A percentile compares a stretch with the other conserved stretches of the same genome.
These are phyloP conservation scores for Coriaria nepalensis DNA, from an alignment of 306 rosid genomes.

Conservation along the genomic window DNA sequence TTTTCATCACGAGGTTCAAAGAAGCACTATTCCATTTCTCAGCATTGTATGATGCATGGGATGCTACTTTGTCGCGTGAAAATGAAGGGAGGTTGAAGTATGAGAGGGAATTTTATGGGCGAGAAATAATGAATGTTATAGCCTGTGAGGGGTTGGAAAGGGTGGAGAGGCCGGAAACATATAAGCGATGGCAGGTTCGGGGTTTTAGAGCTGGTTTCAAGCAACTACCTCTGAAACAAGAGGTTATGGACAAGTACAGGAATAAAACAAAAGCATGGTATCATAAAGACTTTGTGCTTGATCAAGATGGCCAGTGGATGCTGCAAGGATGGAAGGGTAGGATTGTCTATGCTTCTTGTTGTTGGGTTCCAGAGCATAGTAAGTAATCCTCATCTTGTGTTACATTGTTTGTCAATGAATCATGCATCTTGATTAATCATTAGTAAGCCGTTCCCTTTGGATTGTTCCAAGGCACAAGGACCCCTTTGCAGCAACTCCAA, in stretches of 20 bases:
- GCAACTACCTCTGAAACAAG: slow-evolving; percentile 28
- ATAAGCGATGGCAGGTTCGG: slow-evolving; percentile 54
- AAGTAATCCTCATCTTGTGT: too few relatives aligned
- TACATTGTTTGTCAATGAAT: too few relatives aligned
- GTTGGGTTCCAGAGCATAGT: slow-evolving; percentile 57
- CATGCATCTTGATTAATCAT: too few relatives aligned
- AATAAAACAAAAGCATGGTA: slow-evolving; percentile 23
- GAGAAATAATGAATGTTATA: slow-evolving; percentile 38
- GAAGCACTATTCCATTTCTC: slow-evolving; percentile 52
- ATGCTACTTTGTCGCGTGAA: slow-evolving; percentile 23
- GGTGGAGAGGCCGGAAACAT: slow-evolving; percentile 54
- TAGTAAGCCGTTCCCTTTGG: too few relatives aligned
- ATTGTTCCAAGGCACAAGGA: too few relatives aligned
- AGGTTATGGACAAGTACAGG: slow-evolving; percentile 14
- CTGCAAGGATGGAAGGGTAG: slow-evolving; percentile 70
- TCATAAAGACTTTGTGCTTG: slow-evolving; percentile 35
- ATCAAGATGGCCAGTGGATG: slow-evolving; percentile 41
- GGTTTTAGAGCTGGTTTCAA: slow-evolving; percentile 31
- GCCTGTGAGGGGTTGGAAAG: slow-evolving; percentile 60
- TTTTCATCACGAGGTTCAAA: slow-evolving; percentile 52
- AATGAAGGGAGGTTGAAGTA: slow-evolving; percentile 34
- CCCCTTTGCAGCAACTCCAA: too few relatives aligned
- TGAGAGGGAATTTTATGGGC: slow-evolving; percentile 44
- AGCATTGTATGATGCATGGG: slow-evolving; percentile 42
- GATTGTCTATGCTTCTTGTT: slow-evolving; percentile 36